Evolutionary conservation across 1,284 basidiomycete species (phyloP).

Genomic region (Rhizopogon hawkerae): DNA sequence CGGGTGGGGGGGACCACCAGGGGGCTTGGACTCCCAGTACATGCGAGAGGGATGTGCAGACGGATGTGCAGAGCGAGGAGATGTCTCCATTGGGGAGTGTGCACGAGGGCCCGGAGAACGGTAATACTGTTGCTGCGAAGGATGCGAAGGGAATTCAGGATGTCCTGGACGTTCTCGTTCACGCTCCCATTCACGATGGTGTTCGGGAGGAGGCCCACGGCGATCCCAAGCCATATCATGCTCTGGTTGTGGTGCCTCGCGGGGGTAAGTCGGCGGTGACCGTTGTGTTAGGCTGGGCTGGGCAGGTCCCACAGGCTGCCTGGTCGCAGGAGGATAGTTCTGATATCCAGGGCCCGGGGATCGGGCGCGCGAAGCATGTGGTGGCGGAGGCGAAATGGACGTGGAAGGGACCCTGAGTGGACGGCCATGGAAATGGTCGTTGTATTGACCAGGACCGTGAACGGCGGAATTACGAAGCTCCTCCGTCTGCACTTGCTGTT

Average conservation of each 20-base stretch:
- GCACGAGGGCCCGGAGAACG: constrained; percentile 25
- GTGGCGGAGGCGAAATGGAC: constrained; percentile 48
- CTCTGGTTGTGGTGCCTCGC: constrained; percentile 34
- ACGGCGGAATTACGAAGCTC: constrained; percentile 37
- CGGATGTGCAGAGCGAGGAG: constrained; percentile 43
- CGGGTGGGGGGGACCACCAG: constrained; percentile 18
- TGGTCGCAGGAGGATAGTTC: constrained; percentile 33
- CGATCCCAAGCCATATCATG: constrained; percentile 51
- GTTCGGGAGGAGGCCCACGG: constrained; percentile 30
- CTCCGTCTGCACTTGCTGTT: constrained; percentile 40
- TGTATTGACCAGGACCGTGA: constrained; percentile 33
- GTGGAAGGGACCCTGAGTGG: constrained; percentile 41
- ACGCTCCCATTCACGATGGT: constrained; percentile 46
- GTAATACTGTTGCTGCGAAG: constrained; percentile 26
- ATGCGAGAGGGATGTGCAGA: constrained; percentile 14
- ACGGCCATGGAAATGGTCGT: constrained; percentile 45
- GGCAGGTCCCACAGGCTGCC: constrained; percentile 48
- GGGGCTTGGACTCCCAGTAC: constrained; percentile 28
- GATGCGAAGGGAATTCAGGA: constrained; percentile 37
- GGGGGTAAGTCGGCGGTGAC: constrained; percentile 47
- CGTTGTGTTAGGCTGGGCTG: constrained; percentile 37
- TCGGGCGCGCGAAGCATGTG: constrained; percentile 28
- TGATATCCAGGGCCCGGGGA: constrained; percentile 42
- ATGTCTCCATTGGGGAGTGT: constrained; percentile 40
- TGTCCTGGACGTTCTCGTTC: constrained; percentile 35